Base-by-base conservation (phyloP, 441 rosid species). In the Francoa sonchifolia region DNA sequence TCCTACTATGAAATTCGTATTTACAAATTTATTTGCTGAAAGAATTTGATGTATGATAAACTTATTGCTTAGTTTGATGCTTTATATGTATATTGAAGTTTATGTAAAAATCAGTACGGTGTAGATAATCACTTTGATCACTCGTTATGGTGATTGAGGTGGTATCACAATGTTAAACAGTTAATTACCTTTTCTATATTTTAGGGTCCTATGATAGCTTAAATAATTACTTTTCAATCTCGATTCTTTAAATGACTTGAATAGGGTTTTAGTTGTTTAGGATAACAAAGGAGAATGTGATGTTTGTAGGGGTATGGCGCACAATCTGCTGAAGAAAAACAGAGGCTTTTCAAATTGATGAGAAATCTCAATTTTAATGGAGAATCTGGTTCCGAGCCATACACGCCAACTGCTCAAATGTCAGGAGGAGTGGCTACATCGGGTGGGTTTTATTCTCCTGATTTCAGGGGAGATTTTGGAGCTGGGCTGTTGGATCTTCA, bases 401-500 rank as follows among this genome's bases (percentile, higher is more conserved):
- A 66, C 58, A 61, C 73, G 10, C 84, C 89, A n/a, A 66, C 84
- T 33, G 79, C 70, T 20, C 95, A 78, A 68, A 56, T 72, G 37
- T 73, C 76, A 37, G 77, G 72, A 55, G 77, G 71, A 42, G 41
- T 67, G 16, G 59, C 71, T 50, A 64, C 71, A 44, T 72, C 85
- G 27, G 99, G 86, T 67, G 82, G 84, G 19, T 71, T 87, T 54
- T 83, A 73, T 69, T 77, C 99, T 49, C 74, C 88, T 0, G 99
- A 92, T 33, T 77, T 92, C 43, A 77, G 87, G 65, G 96, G 97
- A 44, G 99, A 87, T 60, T 81, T 86, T 77, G 99, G 97, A 50
- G 95, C 95, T 59, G 99, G 95, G 42, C 89, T 92, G 50, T 54
- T 92, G 65, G 97, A 92, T 69, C 99, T 92, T 58, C 95, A 83